These are phyloP conservation scores for Apiospora arundinis DNA, from an alignment of 2,329 filamentous ascomycete species.

Conservation along the genomic window DNA sequence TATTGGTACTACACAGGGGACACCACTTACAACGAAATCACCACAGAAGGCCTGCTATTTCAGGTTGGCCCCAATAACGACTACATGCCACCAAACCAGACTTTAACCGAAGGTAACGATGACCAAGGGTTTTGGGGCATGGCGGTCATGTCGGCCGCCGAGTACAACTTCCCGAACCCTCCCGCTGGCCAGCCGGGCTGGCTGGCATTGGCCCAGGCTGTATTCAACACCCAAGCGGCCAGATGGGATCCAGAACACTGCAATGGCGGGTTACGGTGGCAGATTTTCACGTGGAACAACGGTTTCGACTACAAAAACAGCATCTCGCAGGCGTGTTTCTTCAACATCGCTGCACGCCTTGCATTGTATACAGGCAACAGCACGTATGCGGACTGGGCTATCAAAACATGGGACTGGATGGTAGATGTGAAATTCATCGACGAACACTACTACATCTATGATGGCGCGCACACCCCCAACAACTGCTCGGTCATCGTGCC, in stretches of 20 bases:
- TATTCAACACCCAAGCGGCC: conserved; percentile 79
- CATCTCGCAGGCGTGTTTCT: conserved; percentile 68
- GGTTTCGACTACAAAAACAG: conserved; percentile 81
- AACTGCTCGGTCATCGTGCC: conserved; percentile 65
- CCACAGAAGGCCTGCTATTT: conserved; percentile 71
- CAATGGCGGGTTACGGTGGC: conserved; percentile 80
- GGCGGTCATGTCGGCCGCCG: conserved; percentile 72
- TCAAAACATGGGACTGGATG: conserved; percentile 75
- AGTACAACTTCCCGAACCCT: conserved; percentile 70
- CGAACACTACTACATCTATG: conserved; percentile 65
- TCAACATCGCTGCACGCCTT: conserved; percentile 69
- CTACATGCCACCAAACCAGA: conserved; percentile 80
- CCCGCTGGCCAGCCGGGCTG: conserved; percentile 64
- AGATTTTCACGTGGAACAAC: conserved; percentile 82
- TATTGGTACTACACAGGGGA: conserved; percentile 88
- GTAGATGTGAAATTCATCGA: conserved; percentile 62
- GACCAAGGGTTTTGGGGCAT: conserved; percentile 80
- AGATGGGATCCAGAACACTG: conserved; percentile 76
- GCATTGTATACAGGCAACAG: conserved; percentile 78
- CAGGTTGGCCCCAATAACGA: conserved; percentile 76
- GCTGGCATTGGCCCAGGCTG: conserved; percentile 76
- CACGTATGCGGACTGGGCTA: conserved; percentile 81
- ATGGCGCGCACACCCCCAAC: conserved; percentile 62
- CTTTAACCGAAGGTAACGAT: conserved; percentile 72
- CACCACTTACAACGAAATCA: conserved; percentile 71